A percentile compares a stretch with the other conserved stretches of the same genome.
Conservation (phyloP, 352 stramenopile species). For the Phytophthora boehmeriae region DNA sequence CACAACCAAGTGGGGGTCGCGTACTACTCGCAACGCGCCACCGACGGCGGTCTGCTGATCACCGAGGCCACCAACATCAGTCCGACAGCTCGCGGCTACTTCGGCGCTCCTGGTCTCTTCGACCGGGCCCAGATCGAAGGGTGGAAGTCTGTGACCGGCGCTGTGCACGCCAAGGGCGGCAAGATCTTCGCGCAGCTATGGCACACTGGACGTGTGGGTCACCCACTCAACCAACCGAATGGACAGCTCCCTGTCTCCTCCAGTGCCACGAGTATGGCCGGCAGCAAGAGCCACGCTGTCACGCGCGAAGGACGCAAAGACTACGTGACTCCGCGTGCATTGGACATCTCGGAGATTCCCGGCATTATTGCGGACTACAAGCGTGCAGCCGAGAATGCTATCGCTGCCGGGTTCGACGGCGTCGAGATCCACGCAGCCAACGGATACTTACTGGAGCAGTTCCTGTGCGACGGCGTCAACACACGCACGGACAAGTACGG, state of each 20-base stretch:
- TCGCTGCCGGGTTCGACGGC: constrained; percentile 75
- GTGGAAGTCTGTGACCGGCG: constrained; percentile 54
- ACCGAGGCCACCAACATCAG: constrained; percentile 65
- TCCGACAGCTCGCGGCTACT: constrained; percentile 38
- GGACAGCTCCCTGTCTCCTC: constrained; percentile 57
- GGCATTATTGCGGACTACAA: constrained; percentile 50
- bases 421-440: constrained; percentile 91
- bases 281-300: constrained; percentile 66
- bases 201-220: constrained; percentile 77
- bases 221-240: constrained; percentile 62
- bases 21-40: constrained; percentile 66
- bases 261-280: constrained; percentile 46
- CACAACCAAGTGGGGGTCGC: constrained; percentile 35
- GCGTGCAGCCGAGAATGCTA: constrained; percentile 48
- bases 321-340: constrained; percentile 17
- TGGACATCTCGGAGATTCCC: constrained; percentile 15
- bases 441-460: constrained; percentile 89
- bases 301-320: constrained; percentile 36
- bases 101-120: constrained; percentile 51
- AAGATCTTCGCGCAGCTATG: constrained; percentile 62
- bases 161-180: constrained; percentile 69
- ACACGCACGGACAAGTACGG: constrained; percentile 41
- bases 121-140: constrained; percentile 43
- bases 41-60: constrained; percentile 56
- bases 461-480: constrained; percentile 55